Conservation (phyloP, 2,329 filamentous ascomycete genomes). For the Fusarium papillatum region DNA sequence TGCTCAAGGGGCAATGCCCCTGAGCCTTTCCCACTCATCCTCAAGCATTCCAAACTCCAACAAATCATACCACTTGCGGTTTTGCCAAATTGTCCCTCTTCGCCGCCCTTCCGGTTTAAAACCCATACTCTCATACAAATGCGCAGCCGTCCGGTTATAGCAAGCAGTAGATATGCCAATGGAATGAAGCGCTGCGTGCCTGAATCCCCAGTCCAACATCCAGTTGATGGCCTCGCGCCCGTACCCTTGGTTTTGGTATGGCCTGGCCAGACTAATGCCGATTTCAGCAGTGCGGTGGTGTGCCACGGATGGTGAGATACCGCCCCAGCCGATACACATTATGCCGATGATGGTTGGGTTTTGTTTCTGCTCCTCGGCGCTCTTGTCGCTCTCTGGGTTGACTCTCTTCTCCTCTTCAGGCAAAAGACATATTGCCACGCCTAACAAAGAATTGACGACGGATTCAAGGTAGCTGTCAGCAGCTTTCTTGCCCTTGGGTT, state of each 20-base stretch:
- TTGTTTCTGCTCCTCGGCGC: neutral
- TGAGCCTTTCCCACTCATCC: slow-evolving; percentile 51
- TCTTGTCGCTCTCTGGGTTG: neutral
- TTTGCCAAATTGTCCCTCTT: slow-evolving; percentile 57
- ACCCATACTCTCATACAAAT: slow-evolving; percentile 59
- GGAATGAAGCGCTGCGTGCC: slow-evolving; percentile 56
- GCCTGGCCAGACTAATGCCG: slow-evolving; percentile 51
- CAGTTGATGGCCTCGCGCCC: slow-evolving; percentile 61
- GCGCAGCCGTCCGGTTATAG: slow-evolving; percentile 57
- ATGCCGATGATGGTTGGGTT: slow-evolving; percentile 23
- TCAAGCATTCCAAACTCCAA: slow-evolving; percentile 55
- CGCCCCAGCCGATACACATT: slow-evolving; percentile 30
- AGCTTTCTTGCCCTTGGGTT: slow-evolving; percentile 16
- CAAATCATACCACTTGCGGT: slow-evolving; percentile 56
- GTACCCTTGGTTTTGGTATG: slow-evolving; percentile 57
- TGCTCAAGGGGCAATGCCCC: slow-evolving; percentile 11
- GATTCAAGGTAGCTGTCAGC: slow-evolving; percentile 18
- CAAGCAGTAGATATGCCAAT: slow-evolving; percentile 55
- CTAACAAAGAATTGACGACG: slow-evolving; percentile 17
- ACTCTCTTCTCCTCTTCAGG: slow-evolving; percentile 3
- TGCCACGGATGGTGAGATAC: neutral
- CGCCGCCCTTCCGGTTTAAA: slow-evolving; percentile 58
- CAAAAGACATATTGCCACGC: slow-evolving; percentile 21
- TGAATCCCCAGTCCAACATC: slow-evolving; percentile 61
- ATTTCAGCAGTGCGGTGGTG: slow-evolving; percentile 43